phyloP scores from a whole-genome alignment of 2,329 filamentous ascomycete genomes.

The Cordyceps javanica region DNA sequence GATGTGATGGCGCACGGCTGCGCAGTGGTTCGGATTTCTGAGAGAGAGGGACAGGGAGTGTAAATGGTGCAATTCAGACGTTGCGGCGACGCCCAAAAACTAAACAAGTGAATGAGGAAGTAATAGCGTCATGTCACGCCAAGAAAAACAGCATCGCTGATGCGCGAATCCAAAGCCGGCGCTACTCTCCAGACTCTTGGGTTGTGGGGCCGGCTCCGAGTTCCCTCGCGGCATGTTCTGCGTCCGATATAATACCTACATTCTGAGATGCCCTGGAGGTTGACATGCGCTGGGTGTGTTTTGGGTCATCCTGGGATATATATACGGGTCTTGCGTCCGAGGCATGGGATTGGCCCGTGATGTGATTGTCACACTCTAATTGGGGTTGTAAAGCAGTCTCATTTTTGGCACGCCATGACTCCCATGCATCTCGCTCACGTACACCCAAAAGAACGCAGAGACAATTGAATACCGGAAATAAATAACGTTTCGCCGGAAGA shows the following conservation, averaged over 20 bases:
- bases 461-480: not conserved
- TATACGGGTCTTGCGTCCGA: not conserved
- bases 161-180: conserved; percentile 1
- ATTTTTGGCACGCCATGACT: not conserved
- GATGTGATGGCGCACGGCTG: not conserved
- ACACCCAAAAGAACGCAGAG: not conserved
- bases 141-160: not conserved
- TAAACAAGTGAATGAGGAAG: not conserved
- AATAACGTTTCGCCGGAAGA: not conserved
- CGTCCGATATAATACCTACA: not conserved
- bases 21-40: not conserved
- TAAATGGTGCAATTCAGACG: not conserved
- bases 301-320: not conserved
- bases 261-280: not conserved
- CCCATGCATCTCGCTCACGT: not conserved
- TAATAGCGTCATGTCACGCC: not conserved
- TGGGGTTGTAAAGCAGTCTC: not conserved
- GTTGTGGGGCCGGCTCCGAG: conserved; percentile 5
- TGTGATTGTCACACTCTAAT: not conserved
- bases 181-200: conserved; percentile 7
- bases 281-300: not conserved
- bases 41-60: not conserved
- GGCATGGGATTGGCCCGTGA: not conserved
- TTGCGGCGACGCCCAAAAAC: not conserved
- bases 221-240: not conserved